Conservation (phyloP, 345 rosid genomes). For the Clausena lansium region DNA sequence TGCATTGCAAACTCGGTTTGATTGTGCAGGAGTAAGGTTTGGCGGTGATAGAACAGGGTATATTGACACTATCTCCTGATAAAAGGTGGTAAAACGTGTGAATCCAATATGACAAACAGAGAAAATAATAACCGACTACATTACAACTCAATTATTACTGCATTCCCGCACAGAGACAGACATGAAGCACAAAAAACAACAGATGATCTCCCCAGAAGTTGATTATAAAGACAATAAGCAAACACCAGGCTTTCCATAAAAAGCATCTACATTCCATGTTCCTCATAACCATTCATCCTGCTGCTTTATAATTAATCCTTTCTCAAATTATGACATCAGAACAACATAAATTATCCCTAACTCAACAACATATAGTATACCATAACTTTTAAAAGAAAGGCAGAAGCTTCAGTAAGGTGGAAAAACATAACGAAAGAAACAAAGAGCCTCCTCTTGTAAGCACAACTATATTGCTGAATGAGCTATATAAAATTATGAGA, state of each 20-base stretch:
- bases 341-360: not conserved
- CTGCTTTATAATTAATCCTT: not conserved
- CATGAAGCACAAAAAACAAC: not conserved
- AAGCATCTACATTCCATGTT: not conserved
- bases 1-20: constrained; percentile 97
- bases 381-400: not conserved
- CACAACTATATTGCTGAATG: not conserved
- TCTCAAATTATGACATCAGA: not conserved
- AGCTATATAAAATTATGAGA: not conserved
- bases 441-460: not conserved
- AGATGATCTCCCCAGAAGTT: not conserved
- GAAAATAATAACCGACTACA: not conserved
- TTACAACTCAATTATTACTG: not conserved
- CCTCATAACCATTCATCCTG: not conserved
- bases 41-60: constrained; percentile 97
- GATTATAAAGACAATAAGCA: not conserved
- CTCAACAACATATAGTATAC: not conserved
- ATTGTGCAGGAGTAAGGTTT: constrained; percentile 79
- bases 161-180: not conserved
- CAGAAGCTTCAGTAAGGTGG: not conserved
- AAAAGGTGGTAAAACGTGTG: not conserved
- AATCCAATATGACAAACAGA: not conserved
- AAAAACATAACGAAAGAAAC: not conserved
- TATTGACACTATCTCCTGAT: constrained; percentile 95
- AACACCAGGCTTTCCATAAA: not conserved